These are phyloP conservation scores for Colletotrichum echinochloae DNA, from an alignment of 2,329 filamentous ascomycete species.

Conservation along the genomic window DNA sequence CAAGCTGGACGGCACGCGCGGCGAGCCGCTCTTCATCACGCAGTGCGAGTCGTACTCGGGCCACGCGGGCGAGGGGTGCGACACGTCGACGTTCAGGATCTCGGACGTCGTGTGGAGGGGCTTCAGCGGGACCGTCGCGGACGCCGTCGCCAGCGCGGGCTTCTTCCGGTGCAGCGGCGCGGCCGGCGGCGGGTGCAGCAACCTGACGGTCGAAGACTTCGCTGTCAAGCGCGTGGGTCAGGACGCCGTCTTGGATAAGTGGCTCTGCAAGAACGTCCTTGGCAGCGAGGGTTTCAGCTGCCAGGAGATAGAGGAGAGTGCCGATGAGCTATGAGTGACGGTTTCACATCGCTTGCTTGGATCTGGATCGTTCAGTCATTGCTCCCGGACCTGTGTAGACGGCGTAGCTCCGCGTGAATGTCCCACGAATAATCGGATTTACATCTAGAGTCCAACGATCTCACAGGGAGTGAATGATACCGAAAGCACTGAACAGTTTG, in stretches of 20 bases:
- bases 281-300: slow-evolving; percentile 45
- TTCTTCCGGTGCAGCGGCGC: slow-evolving; percentile 51
- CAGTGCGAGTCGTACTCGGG: slow-evolving; percentile 53
- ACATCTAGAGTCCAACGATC: slow-evolving; percentile 2
- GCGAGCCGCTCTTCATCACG: slow-evolving; percentile 50
- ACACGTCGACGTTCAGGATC: slow-evolving; percentile 50
- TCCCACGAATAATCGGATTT: not conserved
- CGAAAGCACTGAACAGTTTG: not conserved
- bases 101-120: slow-evolving; percentile 46
- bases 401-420: not conserved
- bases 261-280: slow-evolving; percentile 48
- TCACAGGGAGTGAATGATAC: slow-evolving; percentile 1
- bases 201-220: slow-evolving; percentile 46
- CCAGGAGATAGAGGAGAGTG: slow-evolving; percentile 18
- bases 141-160: slow-evolving; percentile 44
- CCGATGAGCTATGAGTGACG: slow-evolving; percentile 25
- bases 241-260: slow-evolving; percentile 42
- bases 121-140: slow-evolving; percentile 47
- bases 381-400: not conserved
- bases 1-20: slow-evolving; percentile 44
- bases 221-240: slow-evolving; percentile 40
- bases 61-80: slow-evolving; percentile 49
- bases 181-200: slow-evolving; percentile 48
- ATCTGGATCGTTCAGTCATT: slow-evolving; percentile 25
- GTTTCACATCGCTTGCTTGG: not conserved